A percentile compares a stretch with the other conserved stretches of the same genome.
Conservation (phyloP, 768 basidiomycete genomes). For the Gloeostereum incarnatum region DNA sequence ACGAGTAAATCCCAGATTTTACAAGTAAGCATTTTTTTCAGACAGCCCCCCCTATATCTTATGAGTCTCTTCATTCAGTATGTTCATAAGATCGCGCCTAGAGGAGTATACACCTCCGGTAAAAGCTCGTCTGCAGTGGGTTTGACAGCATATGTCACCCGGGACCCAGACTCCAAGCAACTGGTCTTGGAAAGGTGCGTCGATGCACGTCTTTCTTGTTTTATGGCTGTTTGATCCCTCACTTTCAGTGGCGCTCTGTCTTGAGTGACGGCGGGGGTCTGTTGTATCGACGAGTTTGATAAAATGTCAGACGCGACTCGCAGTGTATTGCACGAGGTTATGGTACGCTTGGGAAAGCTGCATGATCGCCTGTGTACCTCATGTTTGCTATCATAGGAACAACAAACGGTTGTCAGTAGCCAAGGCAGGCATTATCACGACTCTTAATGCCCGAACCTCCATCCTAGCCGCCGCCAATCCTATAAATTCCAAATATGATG, state of each 20-base stretch:
- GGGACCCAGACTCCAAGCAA: slow-evolving; percentile 97
- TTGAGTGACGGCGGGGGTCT: slow-evolving; percentile 94
- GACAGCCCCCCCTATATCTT: not conserved
- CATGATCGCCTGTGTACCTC: not conserved
- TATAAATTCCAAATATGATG: slow-evolving; percentile 91
- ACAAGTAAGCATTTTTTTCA: slow-evolving; percentile 40
- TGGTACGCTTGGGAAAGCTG: slow-evolving; percentile 39
- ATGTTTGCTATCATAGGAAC: slow-evolving; percentile 52
- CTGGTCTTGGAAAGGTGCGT: slow-evolving; percentile 89
- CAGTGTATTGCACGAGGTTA: slow-evolving; percentile 97
- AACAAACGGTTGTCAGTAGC: slow-evolving; percentile 99
- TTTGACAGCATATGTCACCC: slow-evolving; percentile 95
- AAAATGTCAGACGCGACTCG: slow-evolving; percentile 98
- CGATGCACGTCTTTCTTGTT: not conserved
- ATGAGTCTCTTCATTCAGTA: slow-evolving; percentile 50
- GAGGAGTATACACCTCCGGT: slow-evolving; percentile 96
- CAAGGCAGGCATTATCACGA: slow-evolving; percentile 98
- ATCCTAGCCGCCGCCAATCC: slow-evolving; percentile 98
- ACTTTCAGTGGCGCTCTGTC: slow-evolving; percentile 78
- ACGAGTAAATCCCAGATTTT: slow-evolving; percentile 94
- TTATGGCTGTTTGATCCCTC: slow-evolving; percentile 1
- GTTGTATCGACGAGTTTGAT: slow-evolving; percentile 99
- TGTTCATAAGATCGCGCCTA: slow-evolving; percentile 96
- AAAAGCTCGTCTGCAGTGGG: slow-evolving; percentile 99
- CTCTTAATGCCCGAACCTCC: slow-evolving; percentile 95